These are phyloP conservation scores for Diplocarpon mali DNA, from an alignment of 2,329 filamentous ascomycete genomes.

Conservation along the genomic window DNA sequence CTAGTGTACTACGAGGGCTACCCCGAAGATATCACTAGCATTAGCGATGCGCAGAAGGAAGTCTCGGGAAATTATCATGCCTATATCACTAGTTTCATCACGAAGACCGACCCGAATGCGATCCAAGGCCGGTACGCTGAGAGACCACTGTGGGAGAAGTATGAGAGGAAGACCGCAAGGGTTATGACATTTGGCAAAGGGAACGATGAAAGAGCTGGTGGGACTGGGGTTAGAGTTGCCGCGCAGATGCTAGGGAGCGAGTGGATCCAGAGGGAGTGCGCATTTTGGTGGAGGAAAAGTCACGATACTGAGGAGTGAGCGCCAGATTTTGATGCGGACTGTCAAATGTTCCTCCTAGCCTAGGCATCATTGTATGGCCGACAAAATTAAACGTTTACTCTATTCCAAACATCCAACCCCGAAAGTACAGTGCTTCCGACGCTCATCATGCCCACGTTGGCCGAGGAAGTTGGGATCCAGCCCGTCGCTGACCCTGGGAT, in stretches of 20 bases:
- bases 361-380: neutral
- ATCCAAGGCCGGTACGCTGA: slow-evolving; percentile 24
- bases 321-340: neutral
- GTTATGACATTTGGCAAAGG: slow-evolving; percentile 37
- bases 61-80: slow-evolving; percentile 17
- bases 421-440: slow-evolving; percentile 51
- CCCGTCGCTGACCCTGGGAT: slow-evolving; percentile 49
- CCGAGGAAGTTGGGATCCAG: slow-evolving; percentile 42
- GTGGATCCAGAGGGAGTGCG: slow-evolving; percentile 34
- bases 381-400: neutral
- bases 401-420: slow-evolving; percentile 47
- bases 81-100: slow-evolving; percentile 20
- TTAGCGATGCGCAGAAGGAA: slow-evolving; percentile 14
- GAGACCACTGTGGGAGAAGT: slow-evolving; percentile 25
- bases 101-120: slow-evolving; percentile 16
- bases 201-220: slow-evolving; percentile 38
- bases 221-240: slow-evolving; percentile 27
- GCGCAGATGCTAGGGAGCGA: slow-evolving; percentile 32
- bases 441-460: slow-evolving; percentile 47
- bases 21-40: slow-evolving; percentile 20
- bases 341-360: neutral
- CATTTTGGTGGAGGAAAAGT: slow-evolving; percentile 33
- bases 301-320: slow-evolving; percentile 11
- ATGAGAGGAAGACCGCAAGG: slow-evolving; percentile 23
- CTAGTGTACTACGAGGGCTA: slow-evolving; percentile 33